phyloP scores from a whole-genome alignment of 352 stramenopile species.

The Thraustotheca clavata region DNA sequence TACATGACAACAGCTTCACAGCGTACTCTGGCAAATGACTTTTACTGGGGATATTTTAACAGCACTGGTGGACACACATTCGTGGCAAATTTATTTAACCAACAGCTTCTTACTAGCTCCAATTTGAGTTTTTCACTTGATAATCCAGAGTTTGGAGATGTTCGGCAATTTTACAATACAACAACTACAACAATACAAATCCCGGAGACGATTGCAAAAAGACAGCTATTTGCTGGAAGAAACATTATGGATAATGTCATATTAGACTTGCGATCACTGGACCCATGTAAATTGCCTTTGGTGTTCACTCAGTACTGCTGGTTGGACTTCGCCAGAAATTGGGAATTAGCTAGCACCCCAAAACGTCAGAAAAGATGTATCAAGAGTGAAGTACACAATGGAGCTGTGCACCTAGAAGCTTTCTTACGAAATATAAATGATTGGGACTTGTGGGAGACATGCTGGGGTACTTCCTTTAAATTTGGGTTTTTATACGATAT shows the following conservation, averaged over 20 bases:
- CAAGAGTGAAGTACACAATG: neutral
- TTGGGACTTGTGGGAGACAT: neutral
- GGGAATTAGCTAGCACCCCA: neutral
- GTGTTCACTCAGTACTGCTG: constrained; percentile 22
- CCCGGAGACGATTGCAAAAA: neutral
- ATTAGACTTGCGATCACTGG: neutral
- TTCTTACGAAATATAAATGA: constrained; percentile 2
- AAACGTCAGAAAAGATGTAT: neutral
- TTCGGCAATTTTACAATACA: neutral
- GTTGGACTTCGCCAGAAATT: neutral
- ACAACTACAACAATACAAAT: neutral
- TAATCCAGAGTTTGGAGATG: neutral
- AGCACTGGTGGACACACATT: neutral
- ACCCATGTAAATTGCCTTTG: constrained; percentile 6
- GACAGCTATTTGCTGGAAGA: neutral
- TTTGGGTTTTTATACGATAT: neutral
- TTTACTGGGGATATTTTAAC: constrained; percentile 12
- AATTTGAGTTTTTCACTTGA: neutral
- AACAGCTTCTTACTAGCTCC: neutral
- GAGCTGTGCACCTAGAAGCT: constrained; percentile 4
- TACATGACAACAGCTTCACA: constrained; percentile 14
- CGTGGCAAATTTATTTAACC: neutral
- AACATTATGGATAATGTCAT: neutral
- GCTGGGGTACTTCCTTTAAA: neutral
- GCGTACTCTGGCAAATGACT: constrained; percentile 6